Evolutionary conservation across 2,329 filamentous ascomycete genomes (phyloP), one percentile per base, ranked within the genome.

Genomic region (Colletotrichum agaves): DNA sequence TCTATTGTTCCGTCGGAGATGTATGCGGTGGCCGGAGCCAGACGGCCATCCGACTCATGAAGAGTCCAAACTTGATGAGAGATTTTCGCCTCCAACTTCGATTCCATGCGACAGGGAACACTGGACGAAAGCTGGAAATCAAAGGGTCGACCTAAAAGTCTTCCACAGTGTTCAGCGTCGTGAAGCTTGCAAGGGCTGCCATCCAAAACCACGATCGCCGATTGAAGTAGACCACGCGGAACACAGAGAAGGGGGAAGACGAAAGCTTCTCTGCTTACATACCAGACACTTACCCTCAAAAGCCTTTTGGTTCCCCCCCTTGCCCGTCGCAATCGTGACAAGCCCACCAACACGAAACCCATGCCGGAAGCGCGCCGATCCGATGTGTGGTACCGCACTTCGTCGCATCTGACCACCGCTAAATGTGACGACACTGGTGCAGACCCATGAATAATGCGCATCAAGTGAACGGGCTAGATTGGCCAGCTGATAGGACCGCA

Each of bases 341-440:
- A 52, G 21, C n/a, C 59, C 50, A 67, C 60, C 31, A 33, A 55
- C 49, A 15, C 58, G 50, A 67, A 63, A 63, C 60, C 61, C 31
- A 37, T 33, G 27, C 39, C 65, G 65, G 61, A 68, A 64, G 41
- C 23, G 61, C 53, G 61, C 61, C 61, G 61, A 60, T 50, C 55
- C 61, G 61, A 55, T 39, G 52, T 23, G 52, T 49, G 37, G 52
- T 47, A 17, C 50, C 63, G 59, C 41, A 47, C 44, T 27, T 59
- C 31, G 46, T 61, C 62, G 53, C 55, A 64, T 59, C 31, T 23
- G 60, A 39, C 53, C 61, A 60, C 53, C 17, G 53, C 53, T 60
- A 43, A 65, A 47, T 43, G 46, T 33, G 23, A 64, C 64, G 46
- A 68, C 39, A 47, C 53, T 60, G 47, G 27, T 44, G 53, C 53